These are phyloP conservation scores for Westerdykella aurantiaca DNA, from an alignment of 2,329 filamentous ascomycete species.

Conservation along the genomic window DNA sequence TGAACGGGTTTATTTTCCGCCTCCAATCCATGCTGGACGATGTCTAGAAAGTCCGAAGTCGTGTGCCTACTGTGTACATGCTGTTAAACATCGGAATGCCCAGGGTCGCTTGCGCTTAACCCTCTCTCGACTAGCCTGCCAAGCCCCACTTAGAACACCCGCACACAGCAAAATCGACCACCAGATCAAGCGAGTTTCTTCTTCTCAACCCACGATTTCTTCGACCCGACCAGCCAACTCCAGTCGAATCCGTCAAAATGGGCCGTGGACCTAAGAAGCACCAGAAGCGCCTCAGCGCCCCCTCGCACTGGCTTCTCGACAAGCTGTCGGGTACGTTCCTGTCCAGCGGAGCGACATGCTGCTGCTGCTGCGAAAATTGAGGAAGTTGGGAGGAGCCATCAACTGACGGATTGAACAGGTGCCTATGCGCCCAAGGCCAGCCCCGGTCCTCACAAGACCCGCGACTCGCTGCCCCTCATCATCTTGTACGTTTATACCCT, in stretches of 20 bases:
- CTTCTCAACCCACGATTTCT: not conserved
- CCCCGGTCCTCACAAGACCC: slow-evolving; percentile 95
- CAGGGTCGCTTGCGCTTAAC: too few species aligned
- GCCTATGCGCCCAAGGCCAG: slow-evolving; percentile 61
- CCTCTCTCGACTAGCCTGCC: too few species aligned
- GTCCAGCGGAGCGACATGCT: not conserved
- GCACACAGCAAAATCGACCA: too few species aligned
- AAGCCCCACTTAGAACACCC: not conserved
- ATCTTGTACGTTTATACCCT: slow-evolving; percentile 56
- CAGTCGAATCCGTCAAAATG: slow-evolving; percentile 50
- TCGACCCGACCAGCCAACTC: slow-evolving; percentile 26
- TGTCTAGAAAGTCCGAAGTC: too few species aligned
- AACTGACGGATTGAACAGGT: slow-evolving; percentile 25
- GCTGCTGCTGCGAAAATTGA: slow-evolving; percentile 51
- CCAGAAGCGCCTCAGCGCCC: slow-evolving; percentile 98
- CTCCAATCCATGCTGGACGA: too few species aligned
- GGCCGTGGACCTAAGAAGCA: slow-evolving; percentile 85
- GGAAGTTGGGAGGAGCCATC: not conserved
- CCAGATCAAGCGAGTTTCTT: too few species aligned
- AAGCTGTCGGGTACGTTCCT: slow-evolving; percentile 73
- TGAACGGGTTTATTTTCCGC: not conserved
- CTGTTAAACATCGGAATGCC: too few species aligned
- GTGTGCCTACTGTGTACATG: too few species aligned
- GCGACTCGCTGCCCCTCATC: slow-evolving; percentile 97
- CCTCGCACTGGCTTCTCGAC: slow-evolving; percentile 99